Percentiles rank a stretch among this genome's conserved stretches.
phyloP scores from a whole-genome alignment of 768 basidiomycete species.

The Mycena galopus region DNA sequence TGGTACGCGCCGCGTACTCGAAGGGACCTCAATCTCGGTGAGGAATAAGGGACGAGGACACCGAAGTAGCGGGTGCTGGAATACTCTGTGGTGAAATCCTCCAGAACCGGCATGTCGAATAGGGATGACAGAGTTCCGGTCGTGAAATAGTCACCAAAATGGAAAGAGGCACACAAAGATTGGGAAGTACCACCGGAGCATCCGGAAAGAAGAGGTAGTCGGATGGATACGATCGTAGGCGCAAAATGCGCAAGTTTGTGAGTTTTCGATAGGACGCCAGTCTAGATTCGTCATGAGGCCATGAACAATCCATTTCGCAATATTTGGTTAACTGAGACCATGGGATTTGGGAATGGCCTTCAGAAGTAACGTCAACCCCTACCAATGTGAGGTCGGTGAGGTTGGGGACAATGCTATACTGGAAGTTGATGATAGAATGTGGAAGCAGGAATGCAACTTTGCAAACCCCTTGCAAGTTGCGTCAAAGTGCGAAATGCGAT shows the following conservation, averaged over 20 bases:
- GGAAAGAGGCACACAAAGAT: slow-evolving; percentile 6
- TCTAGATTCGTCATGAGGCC: neutral
- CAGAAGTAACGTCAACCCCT: neutral
- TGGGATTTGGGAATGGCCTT: neutral
- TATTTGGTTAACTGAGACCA: slow-evolving; percentile 23
- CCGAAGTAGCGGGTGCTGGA: neutral
- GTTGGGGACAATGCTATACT: neutral
- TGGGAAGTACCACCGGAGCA: neutral
- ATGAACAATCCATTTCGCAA: neutral
- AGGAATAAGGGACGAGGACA: neutral
- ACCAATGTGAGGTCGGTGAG: slow-evolving; percentile 16
- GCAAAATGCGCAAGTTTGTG: slow-evolving; percentile 6
- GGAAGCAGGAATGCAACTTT: neutral
- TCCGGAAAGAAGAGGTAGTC: neutral
- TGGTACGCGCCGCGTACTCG: neutral
- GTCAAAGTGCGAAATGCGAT: neutral
- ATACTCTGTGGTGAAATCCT: slow-evolving; percentile 2
- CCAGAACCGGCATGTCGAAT: slow-evolving; percentile 25
- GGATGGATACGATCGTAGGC: neutral
- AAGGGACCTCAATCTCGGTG: slow-evolving; percentile 4
- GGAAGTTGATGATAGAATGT: neutral
- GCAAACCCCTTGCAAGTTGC: neutral
- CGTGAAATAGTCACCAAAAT: neutral
- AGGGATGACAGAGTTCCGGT: neutral
- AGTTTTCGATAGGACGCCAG: neutral